phyloP scores from a whole-genome alignment of 495 filamentous ascomycete species.

The Acidomyces sp. region DNA sequence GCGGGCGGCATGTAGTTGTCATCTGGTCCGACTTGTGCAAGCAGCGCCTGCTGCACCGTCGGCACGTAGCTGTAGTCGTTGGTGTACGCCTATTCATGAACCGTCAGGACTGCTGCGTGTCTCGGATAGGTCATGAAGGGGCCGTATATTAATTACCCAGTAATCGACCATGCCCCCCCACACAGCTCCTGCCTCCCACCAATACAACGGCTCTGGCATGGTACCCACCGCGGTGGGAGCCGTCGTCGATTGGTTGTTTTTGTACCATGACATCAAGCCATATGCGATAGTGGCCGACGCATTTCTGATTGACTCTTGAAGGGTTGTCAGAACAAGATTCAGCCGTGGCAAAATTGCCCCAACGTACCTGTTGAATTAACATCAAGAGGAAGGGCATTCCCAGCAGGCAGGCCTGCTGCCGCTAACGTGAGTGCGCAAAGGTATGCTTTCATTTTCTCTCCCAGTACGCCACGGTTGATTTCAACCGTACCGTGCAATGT shows the following conservation, averaged over 20 bases:
- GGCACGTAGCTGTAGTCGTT: conserved; percentile 25
- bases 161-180: conserved; percentile 18
- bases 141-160: no score
- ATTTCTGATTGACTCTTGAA: conserved; percentile 15
- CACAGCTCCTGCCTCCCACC: conserved; percentile 29
- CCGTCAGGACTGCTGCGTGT: no score
- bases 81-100: no score
- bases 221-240: conserved; percentile 12
- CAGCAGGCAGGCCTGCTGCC: not conserved
- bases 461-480: no score
- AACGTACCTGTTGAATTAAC: conserved; percentile 10
- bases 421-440: not conserved
- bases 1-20: conserved; percentile 25
- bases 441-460: no score
- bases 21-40: conserved; percentile 28
- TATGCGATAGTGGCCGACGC: conserved; percentile 14
- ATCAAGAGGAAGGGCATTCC: conserved; percentile 1
- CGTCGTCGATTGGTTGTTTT: conserved; percentile 11
- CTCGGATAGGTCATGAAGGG: no score
- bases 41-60: conserved; percentile 25
- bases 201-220: conserved; percentile 25
- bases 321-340: not conserved
- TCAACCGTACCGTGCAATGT: no score
- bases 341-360: not conserved
- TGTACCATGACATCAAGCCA: conserved; percentile 15